Evolutionary conservation across 2,329 filamentous ascomycete species (phyloP), one percentile per base, ranked within the genome.

Genomic region (Aspergillus nomiae): DNA sequence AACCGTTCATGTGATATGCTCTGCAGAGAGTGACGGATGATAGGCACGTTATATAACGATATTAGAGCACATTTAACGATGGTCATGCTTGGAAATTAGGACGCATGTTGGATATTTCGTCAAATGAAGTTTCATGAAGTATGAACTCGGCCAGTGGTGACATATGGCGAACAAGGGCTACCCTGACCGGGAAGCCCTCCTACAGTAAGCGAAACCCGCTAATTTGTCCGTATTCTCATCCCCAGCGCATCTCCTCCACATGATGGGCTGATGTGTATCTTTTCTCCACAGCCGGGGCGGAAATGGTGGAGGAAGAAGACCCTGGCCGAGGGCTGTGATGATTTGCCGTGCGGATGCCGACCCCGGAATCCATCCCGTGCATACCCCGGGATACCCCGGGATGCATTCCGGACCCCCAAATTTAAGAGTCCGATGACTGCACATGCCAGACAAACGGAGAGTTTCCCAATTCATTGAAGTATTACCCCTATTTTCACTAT

Each of bases 1-100:
- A 51, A 65, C 69, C 58, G 58, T 59, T 64, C 64, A 59, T 65
- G 64, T 54, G 56, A 58, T 30, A 66, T 61, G 62, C 60, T 65
- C 48, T 63, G 60, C 48, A 61, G 53, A 61, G 46, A 59, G 36
- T 63, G 65, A 60, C 58, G 41, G 64, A 66, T 68, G 70, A 70
- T 58, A 63, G 67, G 67, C 69, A 71, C 71, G 63, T 65, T 76
- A 74, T 72, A 75, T 76, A 74, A 75, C 73, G 74, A 75, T 71
- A 61, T 67, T 74, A 74, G 73, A 72, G 61, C 67, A 70, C 65
- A 73, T 64, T 70, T 75, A 74, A 72, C 71, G 71, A 74, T 67
- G 67, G 69, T 66, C 38, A 55, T 58, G 56, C 56, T 58, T 63
- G 45, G 46, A 53, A 24, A 14, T 26, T 34, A 43, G 21, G 6